Conservation (phyloP, 768 basidiomycete species). For the Termitomyces sp. region DNA sequence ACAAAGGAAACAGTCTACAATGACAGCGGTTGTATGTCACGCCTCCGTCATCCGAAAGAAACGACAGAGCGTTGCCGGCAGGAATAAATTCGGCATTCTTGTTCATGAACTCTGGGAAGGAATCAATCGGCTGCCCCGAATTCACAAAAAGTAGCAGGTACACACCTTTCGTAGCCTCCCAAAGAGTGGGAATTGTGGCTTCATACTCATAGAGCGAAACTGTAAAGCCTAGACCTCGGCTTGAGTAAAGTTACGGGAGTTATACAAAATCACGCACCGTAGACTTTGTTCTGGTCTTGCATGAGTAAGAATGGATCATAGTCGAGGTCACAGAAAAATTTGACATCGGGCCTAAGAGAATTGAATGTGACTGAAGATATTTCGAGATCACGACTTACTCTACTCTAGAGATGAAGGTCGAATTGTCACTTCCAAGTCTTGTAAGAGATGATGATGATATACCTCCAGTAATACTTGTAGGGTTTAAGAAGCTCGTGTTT, state of each 20-base stretch:
- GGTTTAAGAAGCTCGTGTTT: slow-evolving; percentile 73
- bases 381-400: slow-evolving; percentile 29
- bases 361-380: neutral
- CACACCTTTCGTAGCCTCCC: slow-evolving; percentile 68
- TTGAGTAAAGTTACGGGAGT: neutral
- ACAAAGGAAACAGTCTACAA: slow-evolving; percentile 35
- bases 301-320: slow-evolving; percentile 87
- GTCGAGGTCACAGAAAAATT: slow-evolving; percentile 82
- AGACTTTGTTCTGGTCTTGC: slow-evolving; percentile 80
- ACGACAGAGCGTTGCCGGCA: slow-evolving; percentile 71
- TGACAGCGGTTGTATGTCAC: slow-evolving; percentile 73
- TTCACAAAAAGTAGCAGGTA: neutral
- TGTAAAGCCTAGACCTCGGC: slow-evolving; percentile 60
- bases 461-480: slow-evolving; percentile 86
- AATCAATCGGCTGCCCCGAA: neutral
- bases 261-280: slow-evolving; percentile 42
- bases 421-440: neutral
- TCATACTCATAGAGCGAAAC: slow-evolving; percentile 79
- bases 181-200: slow-evolving; percentile 82
- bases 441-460: neutral
- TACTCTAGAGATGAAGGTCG: slow-evolving; percentile 25
- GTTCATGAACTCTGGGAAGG: slow-evolving; percentile 62
- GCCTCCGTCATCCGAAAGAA: slow-evolving; percentile 76
- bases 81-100: slow-evolving; percentile 56
- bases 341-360: slow-evolving; percentile 65